Evolutionary conservation across 148 eudicot species (phyloP), one percentile per base, ranked within the genome.

Genomic region (Drosera capensis): DNA sequence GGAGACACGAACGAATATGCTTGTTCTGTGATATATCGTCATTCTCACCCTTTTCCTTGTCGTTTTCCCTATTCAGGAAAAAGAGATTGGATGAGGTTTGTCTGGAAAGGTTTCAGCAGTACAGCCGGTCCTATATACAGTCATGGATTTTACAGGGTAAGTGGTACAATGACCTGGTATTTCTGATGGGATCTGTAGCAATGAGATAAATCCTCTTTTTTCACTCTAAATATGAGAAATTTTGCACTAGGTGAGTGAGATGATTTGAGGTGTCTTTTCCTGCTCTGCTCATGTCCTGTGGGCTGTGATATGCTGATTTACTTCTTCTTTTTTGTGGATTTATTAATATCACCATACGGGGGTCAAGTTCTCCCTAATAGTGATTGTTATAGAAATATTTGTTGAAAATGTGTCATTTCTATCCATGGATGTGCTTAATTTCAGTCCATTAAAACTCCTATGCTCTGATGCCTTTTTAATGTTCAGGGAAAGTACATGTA

Each of bases 121-220:
- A 92, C 51, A 85, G 95, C 62, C 62, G 80, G 63, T 81, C 74
- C 51, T 68, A 60, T 57, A 81, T 92, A 56, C 95, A 92, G 57
- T 92, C 99, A 48, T 92, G 99, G 99, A 92, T 92, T 49, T 23
- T 76, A 44, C 99, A 85, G 73, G 99, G 99, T 80, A 63, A 37
- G 14, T 20, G 8, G 18, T 16, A 17, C 28, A n/a, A 25, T 31
- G 54, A 28, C 13, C 0, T 46, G 7, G 21, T 12, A 11, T 24
- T 25, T 14, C n/a, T 2, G 31, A 24, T 11, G 2, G 1, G 14
- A 13, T 34, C 14, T 34, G 38, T 0, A 11, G 38, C 2, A 1
- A n/a, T n/a, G n/a, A n/a, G n/a, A n/a, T n/a, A n/a, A n/a, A n/a
- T n/a, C n/a, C n/a, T n/a, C n/a, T n/a, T n/a, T n/a, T n/a, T n/a